Conservation (phyloP, 2,329 filamentous ascomycete genomes). For the Drechslerella dactyloides region DNA sequence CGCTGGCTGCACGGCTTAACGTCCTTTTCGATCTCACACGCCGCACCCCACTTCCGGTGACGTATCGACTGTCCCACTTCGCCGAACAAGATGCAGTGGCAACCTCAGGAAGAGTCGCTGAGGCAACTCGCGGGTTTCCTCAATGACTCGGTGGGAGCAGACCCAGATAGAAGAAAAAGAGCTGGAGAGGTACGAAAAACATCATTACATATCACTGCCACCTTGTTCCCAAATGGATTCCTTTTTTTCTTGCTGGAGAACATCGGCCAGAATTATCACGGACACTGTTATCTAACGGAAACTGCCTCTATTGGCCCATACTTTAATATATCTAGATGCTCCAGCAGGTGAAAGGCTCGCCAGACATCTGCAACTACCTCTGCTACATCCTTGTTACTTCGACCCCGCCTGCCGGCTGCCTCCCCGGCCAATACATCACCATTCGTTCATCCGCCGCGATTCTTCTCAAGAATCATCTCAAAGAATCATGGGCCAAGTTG, state of each 20-base stretch:
- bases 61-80: conserved; percentile 5
- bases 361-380: conserved; percentile 97
- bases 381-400: conserved; percentile 81
- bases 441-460: conserved; percentile 87
- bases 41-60: conserved; percentile 4
- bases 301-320: conserved; percentile 49
- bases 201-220: conserved; percentile 20
- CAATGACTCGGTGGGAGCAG: conserved; percentile 68
- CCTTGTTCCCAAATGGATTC: conserved; percentile 37
- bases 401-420: conserved; percentile 64
- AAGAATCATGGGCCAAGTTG: conserved; percentile 75
- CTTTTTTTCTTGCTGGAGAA: conserved; percentile 39
- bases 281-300: conserved; percentile 48
- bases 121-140: conserved; percentile 87
- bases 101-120: conserved; percentile 84
- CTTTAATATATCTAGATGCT: conserved; percentile 73
- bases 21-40: not conserved
- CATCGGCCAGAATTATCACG: conserved; percentile 23
- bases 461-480: conserved; percentile 95
- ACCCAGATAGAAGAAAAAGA: conserved; percentile 49
- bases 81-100: conserved; percentile 77
- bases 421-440: conserved; percentile 65
- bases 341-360: conserved; percentile 81
- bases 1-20: conserved; percentile 1
- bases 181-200: conserved; percentile 50